phyloP scores from a whole-genome alignment of 352 stramenopile genomes.

The Globisporangium nodosum region DNA sequence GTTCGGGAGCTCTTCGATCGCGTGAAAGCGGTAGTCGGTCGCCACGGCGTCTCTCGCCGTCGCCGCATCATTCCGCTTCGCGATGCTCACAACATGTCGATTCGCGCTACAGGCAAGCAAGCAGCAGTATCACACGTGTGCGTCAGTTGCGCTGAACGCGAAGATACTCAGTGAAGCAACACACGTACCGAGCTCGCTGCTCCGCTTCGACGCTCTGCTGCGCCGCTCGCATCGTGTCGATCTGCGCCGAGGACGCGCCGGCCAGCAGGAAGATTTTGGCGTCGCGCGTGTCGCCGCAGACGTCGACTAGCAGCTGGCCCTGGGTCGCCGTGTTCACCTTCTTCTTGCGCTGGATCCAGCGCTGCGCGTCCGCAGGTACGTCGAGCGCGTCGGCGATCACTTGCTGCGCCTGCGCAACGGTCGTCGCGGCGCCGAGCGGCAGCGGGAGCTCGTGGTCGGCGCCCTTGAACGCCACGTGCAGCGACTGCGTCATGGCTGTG shows the following conservation, averaged over 20 bases:
- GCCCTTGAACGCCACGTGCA: conserved; percentile 48
- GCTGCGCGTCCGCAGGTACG: conserved; percentile 37
- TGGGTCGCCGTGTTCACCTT: conserved; percentile 29
- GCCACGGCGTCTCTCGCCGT: conserved; percentile 31
- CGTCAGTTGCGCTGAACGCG: background rate
- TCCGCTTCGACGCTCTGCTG: conserved; percentile 34
- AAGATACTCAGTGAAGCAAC: no score
- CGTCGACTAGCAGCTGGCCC: conserved; percentile 11
- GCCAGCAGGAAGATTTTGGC: conserved; percentile 35
- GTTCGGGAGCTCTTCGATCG: conserved; percentile 53
- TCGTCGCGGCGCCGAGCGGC: conserved; percentile 14
- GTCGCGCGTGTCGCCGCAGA: conserved; percentile 20
- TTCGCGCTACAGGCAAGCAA: conserved; percentile 24
- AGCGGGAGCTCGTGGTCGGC: conserved; percentile 25
- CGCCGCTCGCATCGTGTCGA: conserved; percentile 45
- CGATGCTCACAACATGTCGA: conserved; percentile 53
- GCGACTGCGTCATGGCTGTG: conserved; percentile 19
- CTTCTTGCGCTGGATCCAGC: conserved; percentile 51
- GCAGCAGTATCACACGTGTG: background rate
- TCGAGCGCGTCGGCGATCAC: conserved; percentile 21
- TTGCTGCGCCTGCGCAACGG: conserved; percentile 31
- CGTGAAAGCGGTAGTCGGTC: conserved; percentile 63
- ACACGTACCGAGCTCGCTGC: conserved; percentile 36
- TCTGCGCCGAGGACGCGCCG: conserved; percentile 36
- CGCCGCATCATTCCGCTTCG: conserved; percentile 35